Percentiles rank a stretch among this genome's conserved stretches.
Conservation (phyloP, 2,329 filamentous ascomycete genomes). For the Aureobasidium mangrovei region DNA sequence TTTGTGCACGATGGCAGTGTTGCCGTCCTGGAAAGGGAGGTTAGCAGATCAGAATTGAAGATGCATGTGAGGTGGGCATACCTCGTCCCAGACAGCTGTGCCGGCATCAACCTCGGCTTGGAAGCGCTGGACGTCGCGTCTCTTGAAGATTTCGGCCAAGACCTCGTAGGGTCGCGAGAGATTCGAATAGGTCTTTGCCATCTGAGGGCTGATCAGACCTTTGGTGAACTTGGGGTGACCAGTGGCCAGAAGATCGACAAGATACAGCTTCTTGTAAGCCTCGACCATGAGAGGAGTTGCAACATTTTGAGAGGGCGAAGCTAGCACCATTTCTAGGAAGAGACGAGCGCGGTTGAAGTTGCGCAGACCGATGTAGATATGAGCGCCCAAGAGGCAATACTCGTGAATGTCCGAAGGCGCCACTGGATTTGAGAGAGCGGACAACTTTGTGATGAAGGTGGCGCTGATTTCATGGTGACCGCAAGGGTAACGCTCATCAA, state of each 20-base stretch:
- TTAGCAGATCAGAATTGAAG: not conserved
- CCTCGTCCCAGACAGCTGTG: slow-evolving; percentile 46
- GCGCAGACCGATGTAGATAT: slow-evolving; percentile 37
- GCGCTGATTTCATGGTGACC: slow-evolving; percentile 37
- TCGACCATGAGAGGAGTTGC: slow-evolving; percentile 69
- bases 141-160: slow-evolving; percentile 61
- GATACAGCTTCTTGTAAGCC: slow-evolving; percentile 83
- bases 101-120: slow-evolving; percentile 56
- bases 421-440: slow-evolving; percentile 49
- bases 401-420: slow-evolving; percentile 46
- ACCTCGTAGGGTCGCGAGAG: slow-evolving; percentile 62
- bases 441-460: slow-evolving; percentile 52
- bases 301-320: slow-evolving; percentile 56
- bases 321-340: slow-evolving; percentile 45
- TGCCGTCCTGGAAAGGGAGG: slow-evolving; percentile 39
- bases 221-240: slow-evolving; percentile 54
- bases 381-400: slow-evolving; percentile 43
- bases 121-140: slow-evolving; percentile 49
- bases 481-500: slow-evolving; percentile 33
- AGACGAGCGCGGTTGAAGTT: slow-evolving; percentile 37
- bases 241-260: slow-evolving; percentile 63
- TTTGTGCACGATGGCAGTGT: slow-evolving; percentile 59
- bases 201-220: slow-evolving; percentile 43
- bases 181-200: slow-evolving; percentile 48
- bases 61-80: not conserved